phyloP scores from a whole-genome alignment of 371 early-diverging fungal species.

The Mucor lusitanicus region DNA sequence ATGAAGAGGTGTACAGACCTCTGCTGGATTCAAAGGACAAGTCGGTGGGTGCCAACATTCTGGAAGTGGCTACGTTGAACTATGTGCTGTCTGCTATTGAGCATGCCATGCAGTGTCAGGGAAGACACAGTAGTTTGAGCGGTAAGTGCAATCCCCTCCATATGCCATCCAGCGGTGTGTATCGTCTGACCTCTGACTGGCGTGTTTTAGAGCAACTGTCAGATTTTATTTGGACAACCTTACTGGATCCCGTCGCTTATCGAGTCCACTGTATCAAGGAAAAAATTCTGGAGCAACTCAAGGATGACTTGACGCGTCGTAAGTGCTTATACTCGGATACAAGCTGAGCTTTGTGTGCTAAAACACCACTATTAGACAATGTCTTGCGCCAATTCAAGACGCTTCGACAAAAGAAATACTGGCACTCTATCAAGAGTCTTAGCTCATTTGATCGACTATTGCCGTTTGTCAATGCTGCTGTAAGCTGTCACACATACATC shows the following conservation, averaged over 20 bases:
- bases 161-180: too few relatives aligned
- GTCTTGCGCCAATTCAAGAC: conserved; percentile 39
- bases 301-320: conserved; percentile 32
- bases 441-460: conserved; percentile 48
- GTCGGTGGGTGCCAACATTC: conserved; percentile 34
- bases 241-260: conserved; percentile 49
- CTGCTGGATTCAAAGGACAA: conserved; percentile 31
- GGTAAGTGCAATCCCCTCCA: too few relatives aligned
- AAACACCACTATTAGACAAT: conserved; percentile 34
- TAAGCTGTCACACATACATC: too few relatives aligned
- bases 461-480: conserved; percentile 45
- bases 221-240: conserved; percentile 44
- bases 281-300: conserved; percentile 17
- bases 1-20: conserved; percentile 45
- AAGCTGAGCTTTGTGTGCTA: too few relatives aligned
- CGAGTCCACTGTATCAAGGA: conserved; percentile 32
- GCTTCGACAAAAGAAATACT: conserved; percentile 56
- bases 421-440: conserved; percentile 56
- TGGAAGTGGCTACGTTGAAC: conserved; percentile 45
- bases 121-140: conserved; percentile 24
- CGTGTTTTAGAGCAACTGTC: conserved; percentile 30
- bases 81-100: conserved; percentile 39
- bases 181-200: neutral
- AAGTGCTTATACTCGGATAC: conserved; percentile 3
- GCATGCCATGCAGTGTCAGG: conserved; percentile 34